Evolutionary conservation across 106 monocot species (phyloP), one percentile per base, ranked within the genome.

Genomic region (Iris macrosiphon): DNA sequence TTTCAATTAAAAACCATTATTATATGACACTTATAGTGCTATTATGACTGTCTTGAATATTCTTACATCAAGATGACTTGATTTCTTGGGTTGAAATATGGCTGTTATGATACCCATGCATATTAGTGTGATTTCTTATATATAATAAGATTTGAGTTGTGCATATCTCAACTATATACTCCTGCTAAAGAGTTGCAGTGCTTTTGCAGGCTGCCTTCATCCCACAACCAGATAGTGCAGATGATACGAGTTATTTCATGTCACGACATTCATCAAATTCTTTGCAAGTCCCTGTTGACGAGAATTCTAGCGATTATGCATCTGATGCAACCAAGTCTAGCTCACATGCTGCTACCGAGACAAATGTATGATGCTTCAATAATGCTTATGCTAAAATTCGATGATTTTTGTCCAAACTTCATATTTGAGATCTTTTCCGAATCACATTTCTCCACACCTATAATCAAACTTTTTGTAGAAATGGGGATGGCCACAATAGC

Each of bases 221-320:
- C 42, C 84, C 84, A 65, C 67, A 68, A 7, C 84, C 84, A 15
- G 79, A 84, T 3, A 69, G 72, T 72, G 67, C 55, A 60, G 79
- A 79, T 65, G 84, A 84, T 58, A 84, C 84, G 60, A 84, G 84
- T 63, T 84, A 84, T 27, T 84, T 84, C 20, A 23, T 72, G 45
- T 65, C 79, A 65, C 71, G 84, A 6, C 67, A 84, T 65, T 50
- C 68, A 25, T 31, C 46, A 45, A 61, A 33, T 47, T 72, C 69
- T 24, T 42, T 31, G 9, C 54, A 64, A 35, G 38, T 53, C 45
- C 28, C 49, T 17, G 58, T 40, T 31, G 50, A 82, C 15, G 58
- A 51, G 20, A 71, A 60, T 14, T 72, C 71, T 17, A 65, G 72
- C 45, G 64, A 69, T 61, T 79, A 39, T 58, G 31, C 49, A 7